Base-by-base conservation (phyloP, 2,329 filamentous ascomycete species). In the Cercospora canescens region DNA sequence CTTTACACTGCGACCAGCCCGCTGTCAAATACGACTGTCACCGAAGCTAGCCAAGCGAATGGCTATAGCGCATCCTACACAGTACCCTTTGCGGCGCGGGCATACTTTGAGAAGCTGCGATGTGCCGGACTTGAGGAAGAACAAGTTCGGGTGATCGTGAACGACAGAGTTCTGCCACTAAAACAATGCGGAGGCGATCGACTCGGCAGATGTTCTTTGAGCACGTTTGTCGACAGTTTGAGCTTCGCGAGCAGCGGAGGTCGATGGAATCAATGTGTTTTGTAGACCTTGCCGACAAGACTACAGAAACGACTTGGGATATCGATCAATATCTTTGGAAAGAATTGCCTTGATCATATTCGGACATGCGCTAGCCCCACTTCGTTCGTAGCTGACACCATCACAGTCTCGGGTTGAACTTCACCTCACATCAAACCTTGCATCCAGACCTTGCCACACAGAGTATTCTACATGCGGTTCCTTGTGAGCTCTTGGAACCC, bases 51-150 rank as follows among this genome's bases (percentile, higher is more conserved):
- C 6, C 77, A 88, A 64, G 85, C 86, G 1, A 83, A 86, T 37
- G 92, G 92, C 3, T 97, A 88, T 76, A 89, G 90, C 11, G 87
- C 92, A 0, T 85, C 89, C 14, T 94, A 91, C 89, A 87, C 88
- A 0, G 92, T 96, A 18, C 91, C 94, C 0, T 97, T 97, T 79
- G 91, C 86, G 0, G 89, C 87, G 18, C 84, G 93, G 61, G 86
- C 93, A 78, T 96, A 96, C 77, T 87, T 97, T 37, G 94, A 97
- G 84, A 95, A 94, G 84, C 89, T 97, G 86, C 79, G 79, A 45
- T 97, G 94, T 77, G 76, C 76, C 2, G 81, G 75, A 14, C 77
- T 79, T n/a, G 69, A 79, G 1, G 87, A 92, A 74, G 91, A 95
- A 77, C 82, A 90, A 60, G 91, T 97, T 11, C 85, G 94, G 39